These are phyloP conservation scores for Rhizoclosmatium sp. DNA, from an alignment of 192 early-diverging fungal species.

Conservation along the genomic window DNA sequence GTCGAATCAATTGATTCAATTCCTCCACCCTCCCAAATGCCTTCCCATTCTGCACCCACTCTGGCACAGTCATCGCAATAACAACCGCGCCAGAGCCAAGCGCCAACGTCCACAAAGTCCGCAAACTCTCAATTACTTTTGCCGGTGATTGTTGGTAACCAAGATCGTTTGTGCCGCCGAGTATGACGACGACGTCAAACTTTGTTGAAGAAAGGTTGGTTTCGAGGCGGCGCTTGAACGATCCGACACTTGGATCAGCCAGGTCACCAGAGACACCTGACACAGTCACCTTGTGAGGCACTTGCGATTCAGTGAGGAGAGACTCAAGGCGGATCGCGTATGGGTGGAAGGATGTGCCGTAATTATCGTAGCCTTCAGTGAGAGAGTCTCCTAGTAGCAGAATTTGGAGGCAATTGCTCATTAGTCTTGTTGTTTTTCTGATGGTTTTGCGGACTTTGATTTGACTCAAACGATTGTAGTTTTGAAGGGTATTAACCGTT, in stretches of 20 bases:
- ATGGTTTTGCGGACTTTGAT: too few relatives aligned
- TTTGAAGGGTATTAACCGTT: too few relatives aligned
- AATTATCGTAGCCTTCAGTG: conserved; percentile 15
- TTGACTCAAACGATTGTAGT: too few relatives aligned
- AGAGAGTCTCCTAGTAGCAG: conserved; percentile 10
- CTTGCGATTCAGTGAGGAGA: neutral
- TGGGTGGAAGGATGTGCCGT: conserved; percentile 20
- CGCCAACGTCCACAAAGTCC: neutral
- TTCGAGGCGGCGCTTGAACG: neutral
- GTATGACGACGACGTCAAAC: neutral
- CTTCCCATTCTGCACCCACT: neutral
- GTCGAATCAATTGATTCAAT: neutral
- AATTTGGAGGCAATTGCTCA: neutral
- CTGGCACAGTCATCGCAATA: neutral
- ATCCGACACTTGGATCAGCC: neutral
- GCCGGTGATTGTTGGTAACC: neutral
- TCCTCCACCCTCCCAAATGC: neutral
- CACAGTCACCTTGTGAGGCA: neutral
- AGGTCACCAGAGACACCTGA: neutral
- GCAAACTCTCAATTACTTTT: neutral
- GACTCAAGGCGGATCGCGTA: conserved; percentile 9
- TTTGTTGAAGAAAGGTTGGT: neutral
- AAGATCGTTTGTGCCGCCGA: conserved; percentile 12
- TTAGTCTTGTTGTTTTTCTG: too few relatives aligned
- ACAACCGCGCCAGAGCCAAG: neutral